Percentiles rank a stretch among this genome's conserved stretches.
Evolutionary conservation across 371 early-diverging fungal species (phyloP).

Genomic region (Syncephalastrum monosporum): DNA sequence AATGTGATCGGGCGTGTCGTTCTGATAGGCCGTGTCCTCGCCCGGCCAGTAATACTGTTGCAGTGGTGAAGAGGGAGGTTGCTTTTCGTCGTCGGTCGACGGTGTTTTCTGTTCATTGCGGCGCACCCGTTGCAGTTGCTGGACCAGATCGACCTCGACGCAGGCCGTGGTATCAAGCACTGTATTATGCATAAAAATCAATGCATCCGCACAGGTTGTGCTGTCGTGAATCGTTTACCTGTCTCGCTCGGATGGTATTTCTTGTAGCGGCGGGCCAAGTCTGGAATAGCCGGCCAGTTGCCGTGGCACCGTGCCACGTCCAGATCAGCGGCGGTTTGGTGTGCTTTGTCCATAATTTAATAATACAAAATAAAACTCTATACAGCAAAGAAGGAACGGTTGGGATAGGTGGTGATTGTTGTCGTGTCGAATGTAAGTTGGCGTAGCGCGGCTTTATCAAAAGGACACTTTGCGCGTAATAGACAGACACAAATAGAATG

Average conservation of each 20-base stretch:
- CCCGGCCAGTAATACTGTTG: not conserved
- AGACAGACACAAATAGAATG: no score
- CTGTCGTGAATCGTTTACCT: constrained; percentile 33
- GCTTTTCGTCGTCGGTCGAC: no score
- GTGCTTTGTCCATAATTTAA: constrained; percentile 14
- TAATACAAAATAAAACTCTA: no score
- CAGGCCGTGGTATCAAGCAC: constrained; percentile 18
- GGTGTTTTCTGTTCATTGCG: no score
- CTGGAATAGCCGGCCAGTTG: constrained; percentile 54
- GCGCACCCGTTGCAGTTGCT: no score
- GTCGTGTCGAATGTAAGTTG: no score
- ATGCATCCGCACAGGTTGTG: not conserved
- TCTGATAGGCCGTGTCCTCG: not conserved
- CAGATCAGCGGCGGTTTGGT: constrained; percentile 39
- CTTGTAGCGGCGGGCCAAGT: constrained; percentile 62
- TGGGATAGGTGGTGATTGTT: not conserved
- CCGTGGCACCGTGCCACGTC: constrained; percentile 60
- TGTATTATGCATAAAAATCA: not conserved
- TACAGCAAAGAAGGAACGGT: not conserved
- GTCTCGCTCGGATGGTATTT: constrained; percentile 65
- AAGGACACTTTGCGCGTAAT: no score
- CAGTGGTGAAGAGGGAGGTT: no score
- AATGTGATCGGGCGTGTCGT: constrained; percentile 11
- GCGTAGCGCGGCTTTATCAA: no score
- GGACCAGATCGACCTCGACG: constrained; percentile 26